A percentile compares a stretch with the other conserved stretches of the same genome.
Evolutionary conservation across 2,329 filamentous ascomycete genomes (phyloP).

Genomic region (Seiridium cupressi): DNA sequence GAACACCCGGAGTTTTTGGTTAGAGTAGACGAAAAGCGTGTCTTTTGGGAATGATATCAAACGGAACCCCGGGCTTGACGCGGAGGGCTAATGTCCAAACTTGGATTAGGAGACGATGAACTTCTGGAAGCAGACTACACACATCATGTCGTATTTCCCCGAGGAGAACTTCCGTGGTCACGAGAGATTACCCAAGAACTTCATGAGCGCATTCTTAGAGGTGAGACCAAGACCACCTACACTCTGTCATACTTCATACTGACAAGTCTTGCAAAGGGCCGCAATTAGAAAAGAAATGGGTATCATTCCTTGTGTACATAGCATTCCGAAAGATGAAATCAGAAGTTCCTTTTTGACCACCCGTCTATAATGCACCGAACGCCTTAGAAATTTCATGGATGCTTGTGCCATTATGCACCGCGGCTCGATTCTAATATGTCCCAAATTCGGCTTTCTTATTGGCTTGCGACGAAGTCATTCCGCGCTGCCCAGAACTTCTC

Average conservation of each 20-base stretch:
- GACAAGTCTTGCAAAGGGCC: conserved; percentile 38
- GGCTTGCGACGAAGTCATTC: conserved; percentile 50
- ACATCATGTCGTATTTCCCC: conserved; percentile 96
- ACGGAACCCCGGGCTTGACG: no score
- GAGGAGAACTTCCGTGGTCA: conserved; percentile 75
- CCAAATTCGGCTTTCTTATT: neutral
- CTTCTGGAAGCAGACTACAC: conserved; percentile 96
- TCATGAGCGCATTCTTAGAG: conserved; percentile 94
- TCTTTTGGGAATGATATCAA: no score
- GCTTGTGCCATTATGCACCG: neutral
- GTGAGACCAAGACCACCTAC: conserved; percentile 45
- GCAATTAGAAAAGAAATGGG: conserved; percentile 46
- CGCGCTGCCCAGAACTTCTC: conserved; percentile 78
- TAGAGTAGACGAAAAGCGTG: no score
- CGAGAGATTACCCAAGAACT: conserved; percentile 78
- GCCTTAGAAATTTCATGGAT: conserved; percentile 13
- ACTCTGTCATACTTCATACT: neutral
- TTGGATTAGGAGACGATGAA: conserved; percentile 84
- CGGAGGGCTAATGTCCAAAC: neutral
- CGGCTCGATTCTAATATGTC: no score
- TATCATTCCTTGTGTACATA: conserved; percentile 33
- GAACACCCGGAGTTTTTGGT: no score
- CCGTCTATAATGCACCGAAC: conserved; percentile 28
- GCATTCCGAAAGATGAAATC: conserved; percentile 33
- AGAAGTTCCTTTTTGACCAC: conserved; percentile 17